Evolutionary conservation across 257 asterid species (phyloP).

Genomic region (Gentiana dahurica): DNA sequence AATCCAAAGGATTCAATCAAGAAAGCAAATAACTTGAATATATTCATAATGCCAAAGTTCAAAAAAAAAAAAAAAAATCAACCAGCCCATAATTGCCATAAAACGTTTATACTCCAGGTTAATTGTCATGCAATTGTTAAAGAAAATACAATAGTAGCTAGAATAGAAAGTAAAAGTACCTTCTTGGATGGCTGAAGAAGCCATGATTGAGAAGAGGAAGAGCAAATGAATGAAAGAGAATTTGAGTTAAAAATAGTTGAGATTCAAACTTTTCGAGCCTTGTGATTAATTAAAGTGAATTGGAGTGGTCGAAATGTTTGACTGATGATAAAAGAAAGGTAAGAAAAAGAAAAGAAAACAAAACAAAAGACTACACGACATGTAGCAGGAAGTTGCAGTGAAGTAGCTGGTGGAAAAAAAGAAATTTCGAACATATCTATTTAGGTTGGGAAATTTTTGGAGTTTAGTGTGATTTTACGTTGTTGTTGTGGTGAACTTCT

Average conservation of each 20-base stretch:
- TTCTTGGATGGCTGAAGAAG: constrained; percentile 12
- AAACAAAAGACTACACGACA: constrained; percentile 15
- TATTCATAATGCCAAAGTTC: no score
- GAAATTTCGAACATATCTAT: no score
- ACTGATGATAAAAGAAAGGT: no score
- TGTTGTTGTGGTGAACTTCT: no score
- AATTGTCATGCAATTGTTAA: not conserved
- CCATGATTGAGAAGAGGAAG: constrained; percentile 9
- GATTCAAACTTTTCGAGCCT: not conserved
- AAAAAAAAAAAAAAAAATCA: no score
- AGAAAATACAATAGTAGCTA: not conserved
- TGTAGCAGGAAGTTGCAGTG: constrained; percentile 16
- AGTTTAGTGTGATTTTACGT: no score
- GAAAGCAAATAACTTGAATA: no score
- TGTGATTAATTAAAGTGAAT: constrained; percentile 11
- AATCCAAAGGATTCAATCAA: no score
- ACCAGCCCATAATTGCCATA: no score
- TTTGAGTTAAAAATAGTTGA: constrained; percentile 5
- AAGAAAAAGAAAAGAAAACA: not conserved
- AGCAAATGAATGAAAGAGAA: constrained; percentile 1
- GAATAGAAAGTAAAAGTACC: constrained; percentile 7
- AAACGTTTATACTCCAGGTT: no score
- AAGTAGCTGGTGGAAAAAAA: not conserved
- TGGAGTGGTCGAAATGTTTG: not conserved
- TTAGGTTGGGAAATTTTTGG: no score